phyloP scores from a whole-genome alignment of 345 rosid species.

The Jatropha curcas region DNA sequence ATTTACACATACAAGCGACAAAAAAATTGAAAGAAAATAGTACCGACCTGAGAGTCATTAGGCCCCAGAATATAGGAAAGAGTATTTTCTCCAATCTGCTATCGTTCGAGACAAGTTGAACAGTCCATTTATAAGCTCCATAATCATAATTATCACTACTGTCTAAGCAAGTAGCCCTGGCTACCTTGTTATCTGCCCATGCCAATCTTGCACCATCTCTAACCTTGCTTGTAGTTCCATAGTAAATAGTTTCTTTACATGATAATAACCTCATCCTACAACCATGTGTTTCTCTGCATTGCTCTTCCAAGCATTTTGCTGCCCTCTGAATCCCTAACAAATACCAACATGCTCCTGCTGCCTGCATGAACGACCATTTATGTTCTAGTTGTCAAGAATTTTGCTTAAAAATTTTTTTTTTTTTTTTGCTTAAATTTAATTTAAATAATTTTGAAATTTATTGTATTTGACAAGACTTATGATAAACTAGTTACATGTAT shows the following conservation, averaged over 20 bases:
- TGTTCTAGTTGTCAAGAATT: no score
- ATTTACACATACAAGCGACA: no score
- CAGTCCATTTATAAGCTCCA: conserved; percentile 91
- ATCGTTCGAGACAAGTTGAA: conserved; percentile 75
- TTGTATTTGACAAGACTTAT: no score
- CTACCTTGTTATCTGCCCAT: conserved; percentile 65
- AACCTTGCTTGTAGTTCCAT: conserved; percentile 58
- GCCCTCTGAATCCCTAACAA: conserved; percentile 86
- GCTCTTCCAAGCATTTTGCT: conserved; percentile 72
- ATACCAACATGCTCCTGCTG: conserved; percentile 99
- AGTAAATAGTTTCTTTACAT: conserved; percentile 72
- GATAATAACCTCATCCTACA: conserved; percentile 58
- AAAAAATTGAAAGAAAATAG: neutral
- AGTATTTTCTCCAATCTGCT: conserved; percentile 87
- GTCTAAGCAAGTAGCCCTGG: conserved; percentile 59
- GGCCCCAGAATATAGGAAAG: conserved; percentile 94
- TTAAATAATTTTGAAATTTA: no score
- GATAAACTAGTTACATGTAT: no score
- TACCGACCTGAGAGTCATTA: conserved; percentile 98
- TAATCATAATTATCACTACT: conserved; percentile 58
- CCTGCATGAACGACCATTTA: conserved; percentile 38
- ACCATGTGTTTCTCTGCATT: conserved; percentile 49
- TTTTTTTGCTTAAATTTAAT: no score
- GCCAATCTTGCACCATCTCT: conserved; percentile 46
- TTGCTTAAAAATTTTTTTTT: no score